Evolutionary conservation across 225 moss, liverwort and hornwort genomes (phyloP).

Genomic region (Marchantia polymorpha): DNA sequence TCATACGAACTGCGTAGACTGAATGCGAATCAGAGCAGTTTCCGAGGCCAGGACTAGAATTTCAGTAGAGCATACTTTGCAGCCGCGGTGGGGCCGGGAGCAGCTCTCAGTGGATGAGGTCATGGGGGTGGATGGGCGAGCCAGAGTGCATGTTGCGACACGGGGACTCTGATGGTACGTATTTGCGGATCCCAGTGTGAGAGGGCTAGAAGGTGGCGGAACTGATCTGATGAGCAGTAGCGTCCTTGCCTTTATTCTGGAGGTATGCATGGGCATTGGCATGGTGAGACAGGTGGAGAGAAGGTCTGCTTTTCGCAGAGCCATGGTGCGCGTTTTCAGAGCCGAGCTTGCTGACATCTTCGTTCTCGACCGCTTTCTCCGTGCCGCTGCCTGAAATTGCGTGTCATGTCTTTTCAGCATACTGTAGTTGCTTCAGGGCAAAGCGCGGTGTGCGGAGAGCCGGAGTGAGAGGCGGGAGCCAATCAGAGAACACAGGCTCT

Average conservation of each 20-base stretch:
- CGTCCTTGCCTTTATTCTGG: neutral
- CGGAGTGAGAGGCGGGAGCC: neutral
- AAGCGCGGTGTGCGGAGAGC: neutral
- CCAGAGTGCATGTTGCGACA: neutral
- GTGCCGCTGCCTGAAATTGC: neutral
- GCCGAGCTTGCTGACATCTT: conserved; percentile 3
- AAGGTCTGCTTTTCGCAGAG: neutral
- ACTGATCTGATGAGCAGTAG: neutral
- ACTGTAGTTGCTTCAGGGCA: neutral
- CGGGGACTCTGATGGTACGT: neutral
- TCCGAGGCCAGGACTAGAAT: no score
- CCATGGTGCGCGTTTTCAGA: neutral
- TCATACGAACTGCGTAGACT: no score
- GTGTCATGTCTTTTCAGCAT: neutral
- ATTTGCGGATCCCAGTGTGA: neutral
- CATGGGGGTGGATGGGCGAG: neutral
- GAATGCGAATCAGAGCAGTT: no score
- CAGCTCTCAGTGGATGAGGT: neutral
- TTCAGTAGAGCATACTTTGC: no score
- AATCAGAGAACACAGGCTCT: neutral
- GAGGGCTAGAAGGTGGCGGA: neutral
- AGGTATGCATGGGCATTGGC: neutral
- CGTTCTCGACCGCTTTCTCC: neutral
- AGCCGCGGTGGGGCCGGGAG: neutral
- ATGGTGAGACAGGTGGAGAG: neutral